Evolutionary conservation across 176 grass and related monocot genomes (phyloP).

Genomic region (Ampelocalamus luodianensis): DNA sequence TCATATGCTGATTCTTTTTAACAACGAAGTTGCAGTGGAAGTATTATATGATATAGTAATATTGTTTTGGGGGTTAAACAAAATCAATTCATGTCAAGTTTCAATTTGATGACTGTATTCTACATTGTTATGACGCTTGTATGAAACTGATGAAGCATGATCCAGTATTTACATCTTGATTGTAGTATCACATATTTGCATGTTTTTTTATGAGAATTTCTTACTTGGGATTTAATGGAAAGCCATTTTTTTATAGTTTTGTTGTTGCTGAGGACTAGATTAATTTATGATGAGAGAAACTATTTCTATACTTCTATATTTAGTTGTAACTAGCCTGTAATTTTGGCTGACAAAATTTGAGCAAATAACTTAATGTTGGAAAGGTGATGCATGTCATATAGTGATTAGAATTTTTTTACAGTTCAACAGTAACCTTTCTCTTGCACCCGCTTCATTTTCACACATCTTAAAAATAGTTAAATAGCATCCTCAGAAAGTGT

Average conservation of each 20-base stretch:
- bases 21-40: background rate
- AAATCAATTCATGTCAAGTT: constrained; percentile 10
- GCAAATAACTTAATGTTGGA: background rate
- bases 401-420: background rate
- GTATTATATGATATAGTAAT: constrained; percentile 19
- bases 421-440: background rate
- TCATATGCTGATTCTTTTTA: background rate
- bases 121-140: constrained; percentile 7
- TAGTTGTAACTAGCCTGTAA: constrained; percentile 6
- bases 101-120: constrained; percentile 1
- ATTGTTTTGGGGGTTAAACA: background rate
- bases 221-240: background rate
- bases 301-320: constrained; percentile 9
- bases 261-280: background rate
- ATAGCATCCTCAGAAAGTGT: constrained; percentile 37
- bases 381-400: constrained; percentile 4
- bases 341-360: background rate
- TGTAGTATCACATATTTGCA: background rate
- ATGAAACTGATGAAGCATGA: constrained; percentile 5
- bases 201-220: background rate
- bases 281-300: background rate
- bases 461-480: constrained; percentile 36
- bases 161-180: background rate
- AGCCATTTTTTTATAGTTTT: constrained; percentile 13
- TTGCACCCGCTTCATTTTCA: background rate